phyloP scores from a whole-genome alignment of 2,329 filamentous ascomycete species.

The Aureobasidium sp. region DNA sequence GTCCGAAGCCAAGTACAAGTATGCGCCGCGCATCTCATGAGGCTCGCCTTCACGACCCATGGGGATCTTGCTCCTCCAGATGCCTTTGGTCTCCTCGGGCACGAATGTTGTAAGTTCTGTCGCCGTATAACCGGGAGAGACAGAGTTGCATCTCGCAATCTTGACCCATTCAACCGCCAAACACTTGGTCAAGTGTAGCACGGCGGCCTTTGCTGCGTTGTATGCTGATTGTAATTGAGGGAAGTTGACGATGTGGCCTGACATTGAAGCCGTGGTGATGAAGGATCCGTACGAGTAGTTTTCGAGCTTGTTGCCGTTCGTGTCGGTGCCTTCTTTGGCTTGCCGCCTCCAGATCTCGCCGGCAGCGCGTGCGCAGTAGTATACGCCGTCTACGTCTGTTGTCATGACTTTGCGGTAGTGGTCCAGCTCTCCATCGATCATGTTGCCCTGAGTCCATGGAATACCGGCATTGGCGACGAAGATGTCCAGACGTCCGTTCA shows the following conservation, averaged over 20 bases:
- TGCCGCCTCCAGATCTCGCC: constrained; percentile 64
- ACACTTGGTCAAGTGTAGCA: constrained; percentile 49
- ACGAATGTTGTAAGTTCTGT: constrained; percentile 66
- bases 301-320: constrained; percentile 33
- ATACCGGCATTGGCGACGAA: constrained; percentile 76
- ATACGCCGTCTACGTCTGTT: constrained; percentile 69
- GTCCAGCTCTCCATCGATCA: constrained; percentile 57
- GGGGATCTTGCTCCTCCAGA: constrained; percentile 67
- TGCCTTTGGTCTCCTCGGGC: constrained; percentile 57
- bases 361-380: constrained; percentile 67
- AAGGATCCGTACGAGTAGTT: constrained; percentile 35
- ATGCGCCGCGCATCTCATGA: constrained; percentile 75
- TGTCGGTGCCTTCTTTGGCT: constrained; percentile 58
- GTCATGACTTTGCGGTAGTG: constrained; percentile 61
- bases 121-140: constrained; percentile 66
- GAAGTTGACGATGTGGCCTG: constrained; percentile 69
- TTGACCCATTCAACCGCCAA: constrained; percentile 71
- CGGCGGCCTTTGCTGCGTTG: constrained; percentile 30
- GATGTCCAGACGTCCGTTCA: constrained; percentile 67
- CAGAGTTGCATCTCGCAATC: constrained; percentile 64
- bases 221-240: constrained; percentile 63
- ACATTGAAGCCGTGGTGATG: constrained; percentile 73
- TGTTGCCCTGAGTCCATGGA: constrained; percentile 62
- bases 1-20: constrained; percentile 73
- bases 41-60: constrained; percentile 69